Percentiles rank a stretch among this genome's conserved stretches.
Conservation (phyloP, 2,329 filamentous ascomycete genomes). For the Teratosphaeria destructans region DNA sequence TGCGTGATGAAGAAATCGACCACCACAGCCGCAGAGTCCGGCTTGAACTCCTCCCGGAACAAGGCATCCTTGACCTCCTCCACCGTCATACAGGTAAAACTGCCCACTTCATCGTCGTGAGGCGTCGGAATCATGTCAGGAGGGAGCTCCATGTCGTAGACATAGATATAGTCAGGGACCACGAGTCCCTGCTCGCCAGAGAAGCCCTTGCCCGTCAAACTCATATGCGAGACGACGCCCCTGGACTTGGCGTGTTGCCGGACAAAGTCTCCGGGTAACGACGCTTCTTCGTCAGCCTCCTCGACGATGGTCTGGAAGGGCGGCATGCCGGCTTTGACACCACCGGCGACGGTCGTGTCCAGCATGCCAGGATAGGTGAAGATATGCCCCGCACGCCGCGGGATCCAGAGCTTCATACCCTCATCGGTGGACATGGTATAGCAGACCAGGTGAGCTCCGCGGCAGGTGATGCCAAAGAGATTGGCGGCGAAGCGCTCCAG, state of each 20-base stretch:
- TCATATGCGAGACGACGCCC: conserved; percentile 74
- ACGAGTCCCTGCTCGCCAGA: conserved; percentile 62
- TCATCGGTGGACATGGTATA: conserved; percentile 45
- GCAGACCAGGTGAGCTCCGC: conserved; percentile 68
- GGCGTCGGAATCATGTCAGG: conserved; percentile 59
- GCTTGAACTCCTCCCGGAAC: conserved; percentile 69
- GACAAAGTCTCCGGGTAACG: conserved; percentile 60
- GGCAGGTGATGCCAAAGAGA: conserved; percentile 64
- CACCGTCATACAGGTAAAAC: conserved; percentile 67
- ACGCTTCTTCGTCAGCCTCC: conserved; percentile 80
- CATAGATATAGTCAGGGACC: conserved; percentile 78
- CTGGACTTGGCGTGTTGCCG: not conserved
- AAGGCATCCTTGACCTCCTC: conserved; percentile 65
- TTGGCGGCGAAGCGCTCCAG: conserved; percentile 63
- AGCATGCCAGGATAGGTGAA: conserved; percentile 81
- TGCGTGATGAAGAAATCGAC: conserved; percentile 85
- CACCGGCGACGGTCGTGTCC: conserved; percentile 87
- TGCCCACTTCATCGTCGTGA: conserved; percentile 82
- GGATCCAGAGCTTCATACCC: conserved; percentile 74
- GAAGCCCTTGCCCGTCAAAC: conserved; percentile 33
- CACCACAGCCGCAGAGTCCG: conserved; percentile 75
- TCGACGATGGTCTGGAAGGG: conserved; percentile 74
- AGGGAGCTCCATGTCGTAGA: conserved; percentile 78
- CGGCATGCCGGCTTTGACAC: conserved; percentile 68
- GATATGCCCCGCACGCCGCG: conserved; percentile 63